Evolutionary conservation across 345 rosid genomes (phyloP).

Genomic region (Populus nigra): DNA sequence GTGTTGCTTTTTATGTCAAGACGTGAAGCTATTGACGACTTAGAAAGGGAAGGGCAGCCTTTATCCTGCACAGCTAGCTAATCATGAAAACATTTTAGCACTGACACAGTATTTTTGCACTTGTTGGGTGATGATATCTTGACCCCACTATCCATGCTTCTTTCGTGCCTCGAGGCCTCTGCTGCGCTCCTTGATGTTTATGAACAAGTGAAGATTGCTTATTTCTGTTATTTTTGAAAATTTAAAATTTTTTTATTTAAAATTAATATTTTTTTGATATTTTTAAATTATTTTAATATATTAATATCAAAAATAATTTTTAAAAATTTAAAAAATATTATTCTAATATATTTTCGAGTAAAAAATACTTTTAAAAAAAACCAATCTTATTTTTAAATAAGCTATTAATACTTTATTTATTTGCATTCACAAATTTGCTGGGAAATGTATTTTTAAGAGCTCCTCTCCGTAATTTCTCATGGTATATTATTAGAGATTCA

Average conservation of each 20-base stretch:
- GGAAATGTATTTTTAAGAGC: not conserved
- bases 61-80: not conserved
- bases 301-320: too few relatives aligned
- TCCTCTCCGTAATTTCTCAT: not conserved
- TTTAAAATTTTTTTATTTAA: too few relatives aligned
- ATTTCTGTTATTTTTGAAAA: too few relatives aligned
- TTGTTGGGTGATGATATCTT: not conserved
- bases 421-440: not conserved
- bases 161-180: not conserved
- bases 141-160: not conserved
- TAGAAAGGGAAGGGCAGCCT: too few relatives aligned
- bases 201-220: not conserved
- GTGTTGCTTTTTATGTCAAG: not conserved
- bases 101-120: not conserved
- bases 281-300: too few relatives aligned
- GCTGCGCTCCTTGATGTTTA: not conserved
- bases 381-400: rapidly evolving
- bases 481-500: not conserved
- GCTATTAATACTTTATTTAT: too few relatives aligned
- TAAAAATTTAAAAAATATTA: too few relatives aligned
- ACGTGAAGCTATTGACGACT: not conserved
- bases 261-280: too few relatives aligned
- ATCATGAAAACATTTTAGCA: not conserved
- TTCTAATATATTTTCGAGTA: too few relatives aligned
- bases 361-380: too few relatives aligned